A percentile compares a stretch with the other conserved stretches of the same genome.
phyloP scores from a whole-genome alignment of 805 yeast species.

The Candida parachauliodes region DNA sequence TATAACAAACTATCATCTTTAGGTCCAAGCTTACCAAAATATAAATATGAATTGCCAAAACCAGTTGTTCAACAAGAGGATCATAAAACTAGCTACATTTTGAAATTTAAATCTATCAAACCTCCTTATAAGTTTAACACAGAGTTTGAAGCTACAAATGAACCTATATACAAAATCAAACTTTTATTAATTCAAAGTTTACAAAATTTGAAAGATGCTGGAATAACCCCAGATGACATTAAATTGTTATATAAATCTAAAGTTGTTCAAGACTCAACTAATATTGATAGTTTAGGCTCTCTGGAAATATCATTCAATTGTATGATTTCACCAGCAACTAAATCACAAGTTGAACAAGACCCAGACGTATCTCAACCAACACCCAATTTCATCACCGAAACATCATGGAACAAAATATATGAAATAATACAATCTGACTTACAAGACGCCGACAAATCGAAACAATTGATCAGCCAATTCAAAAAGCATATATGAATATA shows the following conservation, averaged over 20 bases:
- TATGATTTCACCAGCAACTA: slow-evolving; percentile 29
- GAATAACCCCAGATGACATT: slow-evolving; percentile 36
- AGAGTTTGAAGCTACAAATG: slow-evolving; percentile 23
- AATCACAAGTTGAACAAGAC: slow-evolving; percentile 1
- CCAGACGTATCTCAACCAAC: slow-evolving; percentile 7
- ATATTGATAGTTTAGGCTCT: slow-evolving; percentile 22
- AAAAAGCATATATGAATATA: slow-evolving; percentile 10
- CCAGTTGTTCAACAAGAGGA: background rate
- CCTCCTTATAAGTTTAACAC: slow-evolving; percentile 61
- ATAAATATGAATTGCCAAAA: slow-evolving; percentile 33
- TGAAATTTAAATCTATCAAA: slow-evolving; percentile 61
- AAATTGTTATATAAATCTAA: slow-evolving; percentile 60
- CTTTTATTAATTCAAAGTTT: slow-evolving; percentile 26
- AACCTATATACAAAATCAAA: slow-evolving; percentile 38
- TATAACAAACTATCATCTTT: slow-evolving; percentile 25
- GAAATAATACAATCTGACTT: slow-evolving; percentile 30
- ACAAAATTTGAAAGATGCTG: slow-evolving; percentile 22
- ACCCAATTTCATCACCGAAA: background rate
- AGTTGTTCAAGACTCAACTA: slow-evolving; percentile 50
- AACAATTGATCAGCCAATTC: slow-evolving; percentile 17
- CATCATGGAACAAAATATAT: slow-evolving; percentile 46
- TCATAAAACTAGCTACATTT: slow-evolving; percentile 15
- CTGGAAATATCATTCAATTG: slow-evolving; percentile 37
- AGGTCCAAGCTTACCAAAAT: slow-evolving; percentile 49
- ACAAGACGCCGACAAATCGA: slow-evolving; percentile 21